Conservation (phyloP, 176 grass and related monocot genomes). For the Zoysia pacifica region DNA sequence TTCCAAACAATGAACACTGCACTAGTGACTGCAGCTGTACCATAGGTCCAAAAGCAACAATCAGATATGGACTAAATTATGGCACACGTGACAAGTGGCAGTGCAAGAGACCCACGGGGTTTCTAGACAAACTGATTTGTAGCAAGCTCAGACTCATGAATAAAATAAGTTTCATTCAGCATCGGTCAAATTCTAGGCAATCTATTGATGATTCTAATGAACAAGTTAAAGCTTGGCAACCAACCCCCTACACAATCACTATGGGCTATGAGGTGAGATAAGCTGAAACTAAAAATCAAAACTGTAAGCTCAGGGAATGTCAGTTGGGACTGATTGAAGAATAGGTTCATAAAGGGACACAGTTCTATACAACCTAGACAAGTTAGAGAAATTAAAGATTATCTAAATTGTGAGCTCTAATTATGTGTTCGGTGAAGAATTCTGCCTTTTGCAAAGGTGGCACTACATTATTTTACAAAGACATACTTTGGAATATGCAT, state of each 20-base stretch:
- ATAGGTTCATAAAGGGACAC: background rate
- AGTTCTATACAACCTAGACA: background rate
- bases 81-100: background rate
- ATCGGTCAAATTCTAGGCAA: background rate
- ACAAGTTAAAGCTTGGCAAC: background rate
- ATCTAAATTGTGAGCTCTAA: background rate
- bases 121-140: background rate
- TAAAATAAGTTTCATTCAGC: background rate
- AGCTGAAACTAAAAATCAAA: background rate
- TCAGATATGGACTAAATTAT: background rate
- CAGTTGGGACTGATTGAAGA: background rate
- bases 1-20: background rate
- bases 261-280: background rate
- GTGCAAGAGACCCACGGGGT: background rate
- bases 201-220: background rate
- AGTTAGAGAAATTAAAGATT: background rate
- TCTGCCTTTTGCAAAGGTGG: too few species aligned
- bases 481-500: too few species aligned
- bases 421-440: background rate
- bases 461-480: too few species aligned
- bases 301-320: background rate
- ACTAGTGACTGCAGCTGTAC: background rate
- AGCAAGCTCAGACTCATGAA: background rate
- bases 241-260: background rate
- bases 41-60: background rate